Conservation (phyloP, 2,329 filamentous ascomycete species). For the Aspergillus felis region DNA sequence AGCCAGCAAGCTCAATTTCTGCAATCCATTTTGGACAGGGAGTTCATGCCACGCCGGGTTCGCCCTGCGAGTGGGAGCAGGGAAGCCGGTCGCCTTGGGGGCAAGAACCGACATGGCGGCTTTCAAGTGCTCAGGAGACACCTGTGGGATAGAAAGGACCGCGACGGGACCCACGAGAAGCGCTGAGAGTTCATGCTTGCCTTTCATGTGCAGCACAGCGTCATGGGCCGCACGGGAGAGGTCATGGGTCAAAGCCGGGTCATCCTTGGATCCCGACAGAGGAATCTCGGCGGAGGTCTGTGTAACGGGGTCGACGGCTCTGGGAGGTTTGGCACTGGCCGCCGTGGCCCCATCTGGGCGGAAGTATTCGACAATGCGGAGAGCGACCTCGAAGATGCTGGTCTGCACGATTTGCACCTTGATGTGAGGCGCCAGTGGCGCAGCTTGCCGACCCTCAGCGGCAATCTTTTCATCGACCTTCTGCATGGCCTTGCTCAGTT, state of each 20-base stretch:
- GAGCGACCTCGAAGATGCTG: slow-evolving; percentile 79
- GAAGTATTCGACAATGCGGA: slow-evolving; percentile 85
- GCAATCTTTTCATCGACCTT: slow-evolving; percentile 67
- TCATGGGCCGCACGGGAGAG: slow-evolving; percentile 55
- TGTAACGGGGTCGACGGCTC: slow-evolving; percentile 24
- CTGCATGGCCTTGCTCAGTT: slow-evolving; percentile 58
- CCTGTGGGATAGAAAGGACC: slow-evolving; percentile 71
- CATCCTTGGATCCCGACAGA: slow-evolving; percentile 29
- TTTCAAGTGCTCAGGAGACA: slow-evolving; percentile 80
- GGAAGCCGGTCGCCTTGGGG: slow-evolving; percentile 68
- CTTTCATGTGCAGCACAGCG: slow-evolving; percentile 47
- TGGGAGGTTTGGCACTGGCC: slow-evolving; percentile 18
- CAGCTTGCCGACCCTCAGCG: slow-evolving; percentile 45
- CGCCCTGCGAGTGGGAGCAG: slow-evolving; percentile 69
- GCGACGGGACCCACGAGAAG: slow-evolving; percentile 79
- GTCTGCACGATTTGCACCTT: slow-evolving; percentile 83
- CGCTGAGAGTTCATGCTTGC: slow-evolving; percentile 63
- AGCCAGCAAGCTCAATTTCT: slow-evolving; percentile 83
- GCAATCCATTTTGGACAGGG: slow-evolving; percentile 71
- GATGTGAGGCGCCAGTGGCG: slow-evolving; percentile 55
- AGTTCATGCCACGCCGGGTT: slow-evolving; percentile 79
- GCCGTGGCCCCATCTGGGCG: slow-evolving; percentile 43
- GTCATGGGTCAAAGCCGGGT: slow-evolving; percentile 51
- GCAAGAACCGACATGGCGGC: slow-evolving; percentile 74
- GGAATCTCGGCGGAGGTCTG: slow-evolving; percentile 31